Percentiles rank a stretch among this genome's conserved stretches.
phyloP scores from a whole-genome alignment of 2,329 filamentous ascomycete species.

The Diplocarpon rosae region DNA sequence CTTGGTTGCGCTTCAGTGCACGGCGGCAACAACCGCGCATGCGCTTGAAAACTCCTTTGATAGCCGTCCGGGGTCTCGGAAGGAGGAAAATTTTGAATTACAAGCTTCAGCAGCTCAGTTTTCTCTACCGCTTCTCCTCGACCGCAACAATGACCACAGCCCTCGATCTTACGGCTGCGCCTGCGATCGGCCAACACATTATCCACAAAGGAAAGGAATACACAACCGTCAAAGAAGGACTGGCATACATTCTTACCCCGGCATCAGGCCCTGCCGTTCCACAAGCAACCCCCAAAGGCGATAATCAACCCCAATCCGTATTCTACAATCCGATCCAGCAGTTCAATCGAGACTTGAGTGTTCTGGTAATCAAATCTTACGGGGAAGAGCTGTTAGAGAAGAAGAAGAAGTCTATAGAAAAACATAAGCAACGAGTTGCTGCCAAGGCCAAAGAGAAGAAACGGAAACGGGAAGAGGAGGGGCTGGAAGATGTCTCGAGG shows the following conservation, averaged over 20 bases:
- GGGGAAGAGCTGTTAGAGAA: conserved; percentile 54
- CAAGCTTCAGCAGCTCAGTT: too few relatives aligned
- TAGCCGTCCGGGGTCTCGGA: neutral
- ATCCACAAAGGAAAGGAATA: conserved; percentile 41
- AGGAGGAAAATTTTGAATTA: neutral
- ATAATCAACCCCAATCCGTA: conserved; percentile 61
- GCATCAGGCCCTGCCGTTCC: conserved; percentile 36
- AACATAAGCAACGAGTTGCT: conserved; percentile 21
- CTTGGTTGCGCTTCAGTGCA: neutral
- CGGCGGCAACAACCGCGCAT: neutral
- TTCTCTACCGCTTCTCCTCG: neutral
- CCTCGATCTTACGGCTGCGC: conserved; percentile 22
- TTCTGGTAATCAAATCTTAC: conserved; percentile 83
- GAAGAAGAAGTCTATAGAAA: conserved; percentile 32
- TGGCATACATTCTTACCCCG: conserved; percentile 57
- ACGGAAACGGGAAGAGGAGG: conserved; percentile 33
- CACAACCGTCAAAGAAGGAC: conserved; percentile 53
- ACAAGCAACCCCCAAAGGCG: conserved; percentile 35
- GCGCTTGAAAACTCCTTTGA: neutral
- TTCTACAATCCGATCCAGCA: conserved; percentile 99
- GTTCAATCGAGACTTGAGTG: conserved; percentile 92
- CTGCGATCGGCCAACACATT: conserved; percentile 24
- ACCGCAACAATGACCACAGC: conserved; percentile 3
- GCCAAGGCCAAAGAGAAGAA: conserved; percentile 35
- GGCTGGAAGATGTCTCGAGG: conserved; percentile 23